A percentile compares a stretch with the other conserved stretches of the same genome.
These are phyloP conservation scores for Ceriops tagal DNA, from an alignment of 345 rosid species.

Conservation along the genomic window DNA sequence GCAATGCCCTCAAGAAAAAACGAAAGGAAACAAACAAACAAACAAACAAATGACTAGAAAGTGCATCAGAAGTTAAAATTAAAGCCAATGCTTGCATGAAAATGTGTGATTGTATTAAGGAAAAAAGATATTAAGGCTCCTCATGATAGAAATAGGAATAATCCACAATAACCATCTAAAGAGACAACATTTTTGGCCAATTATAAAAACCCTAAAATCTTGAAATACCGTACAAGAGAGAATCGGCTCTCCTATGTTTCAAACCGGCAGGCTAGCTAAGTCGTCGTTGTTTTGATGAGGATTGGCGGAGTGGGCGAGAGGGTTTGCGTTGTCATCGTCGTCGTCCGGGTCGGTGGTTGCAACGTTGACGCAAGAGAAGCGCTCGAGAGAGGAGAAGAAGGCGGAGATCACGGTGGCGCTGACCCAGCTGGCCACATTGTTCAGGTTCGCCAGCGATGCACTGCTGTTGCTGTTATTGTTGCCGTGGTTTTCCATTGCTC, in stretches of 20 bases:
- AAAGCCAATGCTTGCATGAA: no score
- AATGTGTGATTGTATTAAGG: no score
- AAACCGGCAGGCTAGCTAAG: slow-evolving; percentile 20
- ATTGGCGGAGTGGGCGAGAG: slow-evolving; percentile 42
- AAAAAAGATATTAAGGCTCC: no score
- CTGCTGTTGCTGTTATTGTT: slow-evolving; percentile 19
- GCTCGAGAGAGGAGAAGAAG: slow-evolving; percentile 86
- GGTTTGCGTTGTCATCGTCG: slow-evolving; percentile 50
- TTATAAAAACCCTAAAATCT: no score
- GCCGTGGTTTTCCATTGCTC: slow-evolving; percentile 23
- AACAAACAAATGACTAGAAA: no score
- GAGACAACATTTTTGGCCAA: no score
- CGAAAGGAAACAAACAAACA: no score
- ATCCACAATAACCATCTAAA: no score
- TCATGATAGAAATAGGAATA: no score
- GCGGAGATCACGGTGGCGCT: slow-evolving; percentile 70
- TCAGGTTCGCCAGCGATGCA: slow-evolving; percentile 43
- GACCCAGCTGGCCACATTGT: slow-evolving; percentile 66
- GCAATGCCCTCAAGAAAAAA: no score
- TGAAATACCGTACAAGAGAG: no score
- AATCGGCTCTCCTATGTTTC: neutral
- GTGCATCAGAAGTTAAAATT: no score
- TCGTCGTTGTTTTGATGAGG: slow-evolving; percentile 33
- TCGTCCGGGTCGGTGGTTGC: slow-evolving; percentile 67
- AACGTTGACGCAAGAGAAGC: slow-evolving; percentile 84